These are phyloP conservation scores for Thermothelomyces thermophilus DNA, from an alignment of 2,329 filamentous ascomycete genomes.

Conservation along the genomic window DNA sequence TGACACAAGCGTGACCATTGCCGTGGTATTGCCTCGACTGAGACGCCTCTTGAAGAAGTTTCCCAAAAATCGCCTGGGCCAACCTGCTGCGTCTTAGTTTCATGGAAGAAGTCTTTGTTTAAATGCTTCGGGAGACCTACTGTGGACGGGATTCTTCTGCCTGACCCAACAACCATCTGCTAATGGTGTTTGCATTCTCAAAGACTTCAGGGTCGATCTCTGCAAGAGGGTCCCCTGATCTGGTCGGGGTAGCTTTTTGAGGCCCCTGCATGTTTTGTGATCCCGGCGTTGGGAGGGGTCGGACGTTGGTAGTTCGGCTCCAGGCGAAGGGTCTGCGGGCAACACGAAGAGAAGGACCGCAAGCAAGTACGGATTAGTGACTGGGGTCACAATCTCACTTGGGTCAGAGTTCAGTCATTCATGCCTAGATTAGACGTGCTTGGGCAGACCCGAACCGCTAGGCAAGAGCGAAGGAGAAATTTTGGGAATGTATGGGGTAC, in stretches of 20 bases:
- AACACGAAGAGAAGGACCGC: not conserved
- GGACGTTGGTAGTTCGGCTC: too few relatives aligned
- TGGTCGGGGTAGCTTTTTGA: slow-evolving; percentile 1
- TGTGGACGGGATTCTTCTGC: slow-evolving; percentile 9
- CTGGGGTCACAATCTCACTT: not conserved
- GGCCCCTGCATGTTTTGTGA: slow-evolving; percentile 13
- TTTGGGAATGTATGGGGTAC: slow-evolving; percentile 11
- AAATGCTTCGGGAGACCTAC: slow-evolving; percentile 12
- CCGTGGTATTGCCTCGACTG: slow-evolving; percentile 48
- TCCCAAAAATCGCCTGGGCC: slow-evolving; percentile 40
- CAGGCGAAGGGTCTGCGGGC: not conserved
- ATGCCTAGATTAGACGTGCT: not conserved
- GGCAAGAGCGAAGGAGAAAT: slow-evolving; percentile 15
- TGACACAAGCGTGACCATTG: slow-evolving; percentile 47
- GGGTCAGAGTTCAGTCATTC: not conserved
- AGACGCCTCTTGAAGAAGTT: slow-evolving; percentile 42
- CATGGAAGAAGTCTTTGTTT: not conserved
- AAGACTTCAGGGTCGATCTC: slow-evolving; percentile 15
- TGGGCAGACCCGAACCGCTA: not conserved
- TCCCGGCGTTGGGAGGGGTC: not conserved
- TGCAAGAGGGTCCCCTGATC: slow-evolving; percentile 6
- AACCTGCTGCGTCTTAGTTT: slow-evolving; percentile 21
- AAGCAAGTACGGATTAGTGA: not conserved
- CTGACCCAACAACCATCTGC: slow-evolving; percentile 23
- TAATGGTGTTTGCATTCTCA: slow-evolving; percentile 26